Conservation (phyloP, 805 yeast species). For the Candida palmyrensis region DNA sequence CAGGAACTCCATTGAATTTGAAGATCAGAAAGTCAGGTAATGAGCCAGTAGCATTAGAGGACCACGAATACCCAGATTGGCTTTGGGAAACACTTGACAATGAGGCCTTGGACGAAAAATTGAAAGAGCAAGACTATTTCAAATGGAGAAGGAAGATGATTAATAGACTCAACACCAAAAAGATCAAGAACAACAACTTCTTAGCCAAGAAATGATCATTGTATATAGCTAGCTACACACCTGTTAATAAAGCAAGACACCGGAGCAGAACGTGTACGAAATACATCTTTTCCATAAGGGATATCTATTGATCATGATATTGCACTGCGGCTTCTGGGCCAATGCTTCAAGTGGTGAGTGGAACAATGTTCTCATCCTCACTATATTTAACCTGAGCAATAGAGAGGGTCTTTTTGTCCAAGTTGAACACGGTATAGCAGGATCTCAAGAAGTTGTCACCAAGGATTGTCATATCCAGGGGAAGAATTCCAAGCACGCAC, state of each 20-base stretch:
- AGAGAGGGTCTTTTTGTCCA: constrained; percentile 18
- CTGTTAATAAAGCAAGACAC: not conserved
- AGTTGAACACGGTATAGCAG: constrained; percentile 21
- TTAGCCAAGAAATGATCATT: constrained; percentile 51
- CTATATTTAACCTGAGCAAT: constrained; percentile 18
- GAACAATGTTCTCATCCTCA: constrained; percentile 11
- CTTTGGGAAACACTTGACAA: constrained; percentile 80
- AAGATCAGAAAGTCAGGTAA: constrained; percentile 75
- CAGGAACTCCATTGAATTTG: constrained; percentile 69
- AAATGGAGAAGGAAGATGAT: constrained; percentile 63
- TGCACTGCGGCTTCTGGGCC: too few relatives aligned
- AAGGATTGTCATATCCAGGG: constrained; percentile 10
- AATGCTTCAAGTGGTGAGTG: too few relatives aligned
- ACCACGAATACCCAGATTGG: constrained; percentile 91
- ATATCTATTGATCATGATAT: too few relatives aligned
- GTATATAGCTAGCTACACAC: constrained; percentile 5
- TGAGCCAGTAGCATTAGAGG: constrained; percentile 85
- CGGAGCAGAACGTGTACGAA: too few relatives aligned
- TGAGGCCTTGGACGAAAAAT: constrained; percentile 50
- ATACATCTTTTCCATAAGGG: too few relatives aligned
- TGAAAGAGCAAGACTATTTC: constrained; percentile 57
- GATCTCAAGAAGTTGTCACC: constrained; percentile 25
- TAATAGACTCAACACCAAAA: constrained; percentile 60
- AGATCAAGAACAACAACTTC: constrained; percentile 77
- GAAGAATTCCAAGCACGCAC: constrained; percentile 16